phyloP scores from a whole-genome alignment of 1,284 basidiomycete genomes.

The Austroboletus olivaceoglutinosus region DNA sequence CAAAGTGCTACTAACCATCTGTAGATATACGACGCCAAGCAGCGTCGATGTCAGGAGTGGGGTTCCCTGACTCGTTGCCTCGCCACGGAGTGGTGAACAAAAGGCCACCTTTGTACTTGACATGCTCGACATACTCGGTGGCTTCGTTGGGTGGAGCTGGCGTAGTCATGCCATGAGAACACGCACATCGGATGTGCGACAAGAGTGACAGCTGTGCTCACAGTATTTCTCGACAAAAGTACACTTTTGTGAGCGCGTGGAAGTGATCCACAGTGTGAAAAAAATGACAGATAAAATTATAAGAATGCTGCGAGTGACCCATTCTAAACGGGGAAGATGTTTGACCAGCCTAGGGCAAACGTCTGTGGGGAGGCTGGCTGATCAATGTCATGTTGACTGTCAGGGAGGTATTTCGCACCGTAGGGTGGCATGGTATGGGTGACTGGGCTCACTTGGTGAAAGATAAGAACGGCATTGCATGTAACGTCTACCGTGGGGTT shows the following conservation, averaged over 20 bases:
- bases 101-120: conserved; percentile 1
- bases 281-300: neutral
- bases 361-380: neutral
- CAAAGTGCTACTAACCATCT: conserved; percentile 3
- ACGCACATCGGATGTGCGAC: too few species aligned
- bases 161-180: too few species aligned
- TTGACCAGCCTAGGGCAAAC: too few species aligned
- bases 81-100: conserved; percentile 1
- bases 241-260: neutral
- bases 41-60: conserved; percentile 10
- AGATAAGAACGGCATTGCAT: too few species aligned
- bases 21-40: conserved; percentile 7
- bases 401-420: neutral
- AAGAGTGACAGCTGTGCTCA: neutral
- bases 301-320: conserved; percentile 1
- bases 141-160: conserved; percentile 8
- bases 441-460: too few species aligned
- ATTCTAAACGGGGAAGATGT: neutral
- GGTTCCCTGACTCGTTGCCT: conserved; percentile 2
- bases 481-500: too few species aligned
- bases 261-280: conserved; percentile 6
- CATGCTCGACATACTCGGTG: conserved; percentile 7
- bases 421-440: neutral
- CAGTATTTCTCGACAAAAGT: conserved; percentile 3
- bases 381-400: neutral